Base-by-base conservation (phyloP, 768 basidiomycete genomes). In the Mycena metata region DNA sequence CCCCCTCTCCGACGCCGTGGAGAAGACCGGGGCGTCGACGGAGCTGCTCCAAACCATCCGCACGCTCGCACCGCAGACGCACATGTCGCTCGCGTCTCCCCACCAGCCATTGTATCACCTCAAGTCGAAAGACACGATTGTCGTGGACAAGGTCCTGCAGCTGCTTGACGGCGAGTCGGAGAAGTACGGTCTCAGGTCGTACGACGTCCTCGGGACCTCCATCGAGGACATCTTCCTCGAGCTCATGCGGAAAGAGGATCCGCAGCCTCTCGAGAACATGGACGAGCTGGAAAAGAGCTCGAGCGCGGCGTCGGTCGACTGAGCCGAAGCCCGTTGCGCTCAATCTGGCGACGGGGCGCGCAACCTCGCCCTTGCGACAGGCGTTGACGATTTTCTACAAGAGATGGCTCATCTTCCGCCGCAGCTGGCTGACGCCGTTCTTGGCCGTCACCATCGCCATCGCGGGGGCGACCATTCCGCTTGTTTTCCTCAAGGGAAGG, bases 201-300 rank as follows among this genome's bases (percentile, higher is more conserved):
- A 90, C 72, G 90, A 93, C 62, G 83, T 93, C 24, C 78, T 91
- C 23, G 90, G 91, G 12, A 90, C 92, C 0, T 88, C 91, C 10
- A 90, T 95, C 45, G 93, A 95, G 76, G 91, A 94, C 64, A 91
- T 95, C 50, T 95, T 95, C 80, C 83, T 95, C 21, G 83, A 86
- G 45, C 78, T 95, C 19, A 93, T 94, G 91, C 77, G 78, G 52
- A 80, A 84, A 17, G 79, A 85, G 30, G 78, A 82, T 16, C 39
- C 39, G 39, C 39, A 39, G 39, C 10, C 39, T 15, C 39, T 39
- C 39, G 35, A 56, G 1, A 50, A 23, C 23, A 12, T 15, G 19
- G 74, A 70, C 19, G 66, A 72, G 39, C 52, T 63, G 21, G 63
- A 45, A 55, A 60, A 61, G n/a, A 65, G 49, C 8, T 36, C 26